Conservation (phyloP, 805 yeast species). For the Candida suzukii region DNA sequence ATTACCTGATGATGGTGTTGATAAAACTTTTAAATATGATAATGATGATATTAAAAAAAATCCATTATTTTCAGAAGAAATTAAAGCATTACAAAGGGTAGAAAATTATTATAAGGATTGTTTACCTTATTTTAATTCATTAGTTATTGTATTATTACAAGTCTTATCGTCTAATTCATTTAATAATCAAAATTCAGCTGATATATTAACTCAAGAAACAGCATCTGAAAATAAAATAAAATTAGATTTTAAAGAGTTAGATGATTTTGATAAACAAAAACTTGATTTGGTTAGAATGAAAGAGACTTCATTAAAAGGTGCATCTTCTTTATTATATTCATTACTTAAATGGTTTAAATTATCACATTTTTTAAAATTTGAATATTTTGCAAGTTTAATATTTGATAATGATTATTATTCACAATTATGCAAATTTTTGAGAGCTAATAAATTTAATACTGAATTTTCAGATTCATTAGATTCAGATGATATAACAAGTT, state of each 20-base stretch:
- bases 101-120: slow-evolving; percentile 51
- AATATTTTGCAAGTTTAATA: slow-evolving; percentile 61
- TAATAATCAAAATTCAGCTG: slow-evolving; percentile 9
- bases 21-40: slow-evolving; percentile 11
- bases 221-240: slow-evolving; percentile 27
- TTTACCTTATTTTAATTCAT: slow-evolving; percentile 51
- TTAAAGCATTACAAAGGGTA: slow-evolving; percentile 42
- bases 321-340: slow-evolving; percentile 43
- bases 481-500: slow-evolving; percentile 17
- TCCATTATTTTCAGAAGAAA: slow-evolving; percentile 30
- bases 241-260: slow-evolving; percentile 9
- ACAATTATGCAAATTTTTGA: slow-evolving; percentile 26
- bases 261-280: slow-evolving; percentile 27
- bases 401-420: slow-evolving; percentile 62
- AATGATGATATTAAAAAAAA: slow-evolving; percentile 23
- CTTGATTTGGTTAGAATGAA: slow-evolving; percentile 54
- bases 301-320: slow-evolving; percentile 54
- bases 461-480: slow-evolving; percentile 19
- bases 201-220: slow-evolving; percentile 11
- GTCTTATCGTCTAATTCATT: slow-evolving; percentile 46
- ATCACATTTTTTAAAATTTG: slow-evolving; percentile 73
- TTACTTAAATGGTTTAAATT: slow-evolving; percentile 73
- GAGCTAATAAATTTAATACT: slow-evolving; percentile 21
- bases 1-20: slow-evolving; percentile 3
- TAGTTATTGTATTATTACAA: slow-evolving; percentile 58